Percentiles rank a stretch among this genome's conserved stretches.
phyloP scores from a whole-genome alignment of 2,329 filamentous ascomycete genomes.

The Colletotrichum simmondsii region DNA sequence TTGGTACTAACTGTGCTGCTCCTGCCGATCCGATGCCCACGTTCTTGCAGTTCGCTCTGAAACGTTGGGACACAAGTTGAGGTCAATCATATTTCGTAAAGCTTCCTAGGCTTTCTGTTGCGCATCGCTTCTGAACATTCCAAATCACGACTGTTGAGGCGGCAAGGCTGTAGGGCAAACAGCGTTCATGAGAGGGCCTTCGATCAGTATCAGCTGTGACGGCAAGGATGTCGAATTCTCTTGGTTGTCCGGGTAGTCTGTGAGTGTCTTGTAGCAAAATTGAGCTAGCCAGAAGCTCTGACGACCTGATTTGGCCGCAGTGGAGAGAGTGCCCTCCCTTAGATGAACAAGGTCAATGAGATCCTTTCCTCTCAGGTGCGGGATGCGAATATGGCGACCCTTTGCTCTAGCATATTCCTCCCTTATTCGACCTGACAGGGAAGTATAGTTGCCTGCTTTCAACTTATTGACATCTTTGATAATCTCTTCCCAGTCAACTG shows the following conservation, averaged over 20 bases:
- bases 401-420: too few species aligned
- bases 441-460: not conserved
- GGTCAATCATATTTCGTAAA: not conserved
- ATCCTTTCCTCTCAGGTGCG: too few species aligned
- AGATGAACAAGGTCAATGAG: too few species aligned
- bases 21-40: not conserved
- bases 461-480: not conserved
- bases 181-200: not conserved
- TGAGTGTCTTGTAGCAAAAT: not conserved
- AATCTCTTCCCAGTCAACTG: not conserved
- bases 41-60: not conserved
- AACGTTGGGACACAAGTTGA: not conserved
- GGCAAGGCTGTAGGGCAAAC: not conserved
- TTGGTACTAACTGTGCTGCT: not conserved
- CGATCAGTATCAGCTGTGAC: not conserved
- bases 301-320: too few species aligned
- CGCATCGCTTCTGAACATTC: not conserved
- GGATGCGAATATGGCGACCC: too few species aligned
- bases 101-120: not conserved
- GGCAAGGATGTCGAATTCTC: not conserved
- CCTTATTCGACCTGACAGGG: too few species aligned
- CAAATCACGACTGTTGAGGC: not conserved
- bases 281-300: not conserved
- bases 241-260: not conserved
- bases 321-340: too few species aligned